Base-by-base conservation (phyloP, 139 green algal species). In the Chlamydomonas sp. region DNA sequence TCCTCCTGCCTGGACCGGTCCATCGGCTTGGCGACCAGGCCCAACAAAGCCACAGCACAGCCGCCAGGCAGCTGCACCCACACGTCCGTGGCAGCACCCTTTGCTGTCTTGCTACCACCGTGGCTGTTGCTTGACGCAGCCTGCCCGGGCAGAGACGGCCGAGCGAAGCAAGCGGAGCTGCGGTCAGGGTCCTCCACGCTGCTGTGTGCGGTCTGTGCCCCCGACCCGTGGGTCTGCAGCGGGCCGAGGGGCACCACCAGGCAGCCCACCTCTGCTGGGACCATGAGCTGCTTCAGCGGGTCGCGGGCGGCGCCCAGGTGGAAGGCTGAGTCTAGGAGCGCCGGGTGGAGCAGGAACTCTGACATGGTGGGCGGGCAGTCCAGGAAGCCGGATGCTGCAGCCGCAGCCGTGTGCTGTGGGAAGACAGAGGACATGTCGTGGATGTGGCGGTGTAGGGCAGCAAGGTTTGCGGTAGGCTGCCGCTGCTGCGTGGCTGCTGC, bases 291-390 rank as follows among this genome's bases (percentile, higher is more conserved):
- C 59, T 64, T 71, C 15, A 80, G 83, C 17, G 31, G 62, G 63
- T 84, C 64, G 1, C 59, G 78, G 9, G 93, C 85, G 14, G 92
- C 93, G 7, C 88, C 95, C n/a, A 97, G 84, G 74, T 97, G 95
- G 73, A 97, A 89, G 59, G 90, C 88, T 66, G 68, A 87, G 86
- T 97, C 95, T 57, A 97, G 74, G 77, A 89, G 16, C 0, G 94
- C 93, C 9, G 95, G 94, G 59, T 92, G 91, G 4, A 96, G 14
- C 6, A 80, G 59, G 84, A 85, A 85, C 20, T 90, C 79, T 5
- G 61, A 49, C 49, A 3, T 0, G 62, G 73, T 91, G 60, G 49
- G 80, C 0, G 61, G 92, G 15, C 10, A 89, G 76, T 10, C 84
- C 84, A 60, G 77, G 73, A 18, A 89, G 85, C 16, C 83, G 20